Evolutionary conservation across 352 stramenopile species (phyloP).

Genomic region (Blastocystis sp.): DNA sequence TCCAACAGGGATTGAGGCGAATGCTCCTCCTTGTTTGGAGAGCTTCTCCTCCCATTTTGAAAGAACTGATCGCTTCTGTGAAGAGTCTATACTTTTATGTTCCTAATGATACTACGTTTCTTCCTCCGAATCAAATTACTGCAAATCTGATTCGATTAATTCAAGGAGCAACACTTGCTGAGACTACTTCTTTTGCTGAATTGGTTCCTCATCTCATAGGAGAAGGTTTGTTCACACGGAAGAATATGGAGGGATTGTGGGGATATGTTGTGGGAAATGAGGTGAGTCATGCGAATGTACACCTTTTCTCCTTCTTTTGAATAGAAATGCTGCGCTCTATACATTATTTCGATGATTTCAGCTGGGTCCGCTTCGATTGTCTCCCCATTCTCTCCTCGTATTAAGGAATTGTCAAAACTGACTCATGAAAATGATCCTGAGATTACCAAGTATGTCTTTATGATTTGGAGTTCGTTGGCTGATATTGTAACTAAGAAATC

Average conservation of each 20-base stretch:
- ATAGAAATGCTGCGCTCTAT: background rate
- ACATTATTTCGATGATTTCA: background rate
- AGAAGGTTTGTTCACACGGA: background rate
- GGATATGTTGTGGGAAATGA: background rate
- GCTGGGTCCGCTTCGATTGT: background rate
- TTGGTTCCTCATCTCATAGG: slow-evolving; percentile 61
- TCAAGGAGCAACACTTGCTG: slow-evolving; percentile 67
- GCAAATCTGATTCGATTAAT: slow-evolving; percentile 70
- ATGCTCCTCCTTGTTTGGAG: background rate
- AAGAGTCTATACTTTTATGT: slow-evolving; percentile 2
- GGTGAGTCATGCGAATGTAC: background rate
- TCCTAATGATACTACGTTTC: slow-evolving; percentile 61
- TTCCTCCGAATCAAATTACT: slow-evolving; percentile 70
- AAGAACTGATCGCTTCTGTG: background rate
- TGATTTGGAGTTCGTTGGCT: background rate
- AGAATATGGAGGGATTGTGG: background rate
- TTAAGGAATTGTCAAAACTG: background rate
- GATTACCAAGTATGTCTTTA: background rate
- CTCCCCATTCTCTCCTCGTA: background rate
- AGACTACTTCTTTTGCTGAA: slow-evolving; percentile 72
- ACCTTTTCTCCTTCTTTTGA: background rate
- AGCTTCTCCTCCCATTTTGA: background rate
- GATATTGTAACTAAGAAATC: background rate
- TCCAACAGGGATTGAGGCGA: slow-evolving; percentile 78
- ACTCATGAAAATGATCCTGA: background rate